phyloP scores from a whole-genome alignment of 352 stramenopile genomes.

The Phytophthora chlamydospora region DNA sequence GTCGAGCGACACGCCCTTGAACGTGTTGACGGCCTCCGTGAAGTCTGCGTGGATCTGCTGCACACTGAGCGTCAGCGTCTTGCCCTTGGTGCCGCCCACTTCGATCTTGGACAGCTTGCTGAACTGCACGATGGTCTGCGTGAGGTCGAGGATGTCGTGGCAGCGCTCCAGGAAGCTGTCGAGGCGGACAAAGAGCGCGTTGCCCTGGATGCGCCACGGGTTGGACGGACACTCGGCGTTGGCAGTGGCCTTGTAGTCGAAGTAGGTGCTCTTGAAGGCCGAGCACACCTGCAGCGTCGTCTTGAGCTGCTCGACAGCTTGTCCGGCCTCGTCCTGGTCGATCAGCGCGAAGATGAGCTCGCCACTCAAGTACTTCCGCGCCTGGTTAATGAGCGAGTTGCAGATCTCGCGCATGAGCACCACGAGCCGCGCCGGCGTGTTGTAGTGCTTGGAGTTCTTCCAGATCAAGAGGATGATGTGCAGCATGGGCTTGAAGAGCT shows the following conservation, averaged over 20 bases:
- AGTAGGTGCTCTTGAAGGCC: constrained; percentile 98
- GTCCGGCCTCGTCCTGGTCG: constrained; percentile 94
- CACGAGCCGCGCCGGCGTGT: constrained; percentile 95
- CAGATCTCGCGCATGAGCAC: constrained; percentile 98
- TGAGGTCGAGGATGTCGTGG: constrained; percentile 98
- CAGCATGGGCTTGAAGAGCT: constrained; percentile 98
- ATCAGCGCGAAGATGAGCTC: constrained; percentile 97
- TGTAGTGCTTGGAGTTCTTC: constrained; percentile 99
- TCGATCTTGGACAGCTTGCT: constrained; percentile 98
- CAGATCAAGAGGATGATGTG: constrained; percentile 99
- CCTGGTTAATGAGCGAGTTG: constrained; percentile 96
- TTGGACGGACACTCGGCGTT: constrained; percentile 97
- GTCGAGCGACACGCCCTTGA: constrained; percentile 97
- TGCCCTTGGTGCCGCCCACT: constrained; percentile 97
- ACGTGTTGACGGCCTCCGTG: constrained; percentile 91
- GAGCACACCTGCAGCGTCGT: constrained; percentile 94
- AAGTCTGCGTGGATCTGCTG: constrained; percentile 98
- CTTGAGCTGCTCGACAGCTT: constrained; percentile 96
- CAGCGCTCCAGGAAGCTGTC: constrained; percentile 98
- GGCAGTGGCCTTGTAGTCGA: constrained; percentile 97
- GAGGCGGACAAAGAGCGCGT: constrained; percentile 96
- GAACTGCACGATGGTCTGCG: constrained; percentile 98
- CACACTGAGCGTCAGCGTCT: constrained; percentile 92
- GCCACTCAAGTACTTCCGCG: constrained; percentile 92
- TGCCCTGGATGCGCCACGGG: constrained; percentile 98